phyloP scores from a whole-genome alignment of 1,284 basidiomycete species.

The Ustilago sp. region DNA sequence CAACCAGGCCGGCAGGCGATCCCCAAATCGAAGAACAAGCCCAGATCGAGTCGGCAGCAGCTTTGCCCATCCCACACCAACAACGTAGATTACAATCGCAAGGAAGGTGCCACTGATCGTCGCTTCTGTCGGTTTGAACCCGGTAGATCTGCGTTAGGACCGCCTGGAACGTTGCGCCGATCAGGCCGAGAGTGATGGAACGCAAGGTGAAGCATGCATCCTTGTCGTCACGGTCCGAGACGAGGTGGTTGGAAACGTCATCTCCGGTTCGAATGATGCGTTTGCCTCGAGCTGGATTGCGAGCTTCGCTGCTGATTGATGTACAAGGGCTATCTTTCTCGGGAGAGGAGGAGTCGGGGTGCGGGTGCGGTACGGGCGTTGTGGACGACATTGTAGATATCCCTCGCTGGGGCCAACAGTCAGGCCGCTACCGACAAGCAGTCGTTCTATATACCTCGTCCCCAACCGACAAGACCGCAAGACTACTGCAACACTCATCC shows the following conservation, averaged over 20 bases:
- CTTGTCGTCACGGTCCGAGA: conserved; percentile 76
- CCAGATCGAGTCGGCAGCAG: conserved; percentile 67
- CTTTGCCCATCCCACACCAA: conserved; percentile 74
- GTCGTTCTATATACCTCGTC: no score
- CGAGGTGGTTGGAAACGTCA: conserved; percentile 76
- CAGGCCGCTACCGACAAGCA: no score
- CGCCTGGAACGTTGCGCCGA: conserved; percentile 74
- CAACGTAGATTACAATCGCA: conserved; percentile 74
- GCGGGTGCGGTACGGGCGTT: no score
- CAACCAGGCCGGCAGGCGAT: conserved; percentile 66
- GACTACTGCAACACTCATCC: no score
- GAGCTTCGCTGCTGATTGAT: no score
- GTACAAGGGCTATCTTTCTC: no score
- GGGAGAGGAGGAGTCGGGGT: no score
- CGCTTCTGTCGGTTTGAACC: conserved; percentile 75
- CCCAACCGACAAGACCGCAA: no score
- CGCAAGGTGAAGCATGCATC: conserved; percentile 76
- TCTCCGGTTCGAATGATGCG: conserved; percentile 28
- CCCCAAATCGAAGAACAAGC: conserved; percentile 60
- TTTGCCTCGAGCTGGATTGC: conserved; percentile 4
- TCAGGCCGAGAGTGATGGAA: conserved; percentile 74
- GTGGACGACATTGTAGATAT: no score
- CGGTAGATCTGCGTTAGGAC: conserved; percentile 72
- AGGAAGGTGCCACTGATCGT: conserved; percentile 75
- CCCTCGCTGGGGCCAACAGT: no score